A percentile compares a stretch with the other conserved stretches of the same genome.
Evolutionary conservation across 768 basidiomycete genomes (phyloP).

Genomic region (Sistotremastrum niveocremeum): DNA sequence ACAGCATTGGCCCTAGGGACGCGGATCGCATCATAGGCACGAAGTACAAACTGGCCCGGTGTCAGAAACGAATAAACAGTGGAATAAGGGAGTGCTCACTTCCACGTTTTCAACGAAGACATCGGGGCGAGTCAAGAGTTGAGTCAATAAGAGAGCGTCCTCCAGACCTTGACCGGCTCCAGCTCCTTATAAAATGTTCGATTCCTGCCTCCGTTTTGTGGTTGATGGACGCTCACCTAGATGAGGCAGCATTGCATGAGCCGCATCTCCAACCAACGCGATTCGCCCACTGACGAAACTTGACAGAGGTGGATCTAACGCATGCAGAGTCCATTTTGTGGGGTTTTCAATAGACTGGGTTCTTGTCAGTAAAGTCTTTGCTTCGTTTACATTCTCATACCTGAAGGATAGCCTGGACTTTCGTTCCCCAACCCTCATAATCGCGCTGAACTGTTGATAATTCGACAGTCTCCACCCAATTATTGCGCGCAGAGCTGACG

Average conservation of each 20-base stretch:
- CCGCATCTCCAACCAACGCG: constrained; percentile 42
- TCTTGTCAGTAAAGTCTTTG: background rate
- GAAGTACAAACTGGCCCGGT: constrained; percentile 27
- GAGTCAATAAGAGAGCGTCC: constrained; percentile 34
- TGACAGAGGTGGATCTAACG: constrained; percentile 30
- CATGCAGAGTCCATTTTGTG: constrained; percentile 41
- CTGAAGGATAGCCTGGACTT: no score
- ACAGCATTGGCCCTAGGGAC: constrained; percentile 38
- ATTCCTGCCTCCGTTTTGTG: no score
- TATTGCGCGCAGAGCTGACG: no score
- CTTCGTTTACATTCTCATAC: no score
- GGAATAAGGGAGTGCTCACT: constrained; percentile 14
- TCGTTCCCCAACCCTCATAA: background rate
- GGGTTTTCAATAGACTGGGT: constrained; percentile 17
- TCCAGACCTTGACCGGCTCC: constrained; percentile 50
- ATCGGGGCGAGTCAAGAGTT: constrained; percentile 30
- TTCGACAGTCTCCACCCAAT: background rate
- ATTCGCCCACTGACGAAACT: constrained; percentile 31
- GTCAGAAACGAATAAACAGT: background rate
- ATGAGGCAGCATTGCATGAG: constrained; percentile 48
- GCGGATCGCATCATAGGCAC: constrained; percentile 31
- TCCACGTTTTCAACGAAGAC: constrained; percentile 27
- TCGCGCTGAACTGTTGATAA: background rate
- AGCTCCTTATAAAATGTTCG: constrained; percentile 14
- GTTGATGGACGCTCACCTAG: constrained; percentile 15